Percentiles rank a stretch among this genome's conserved stretches.
Conservation (phyloP, 495 filamentous ascomycete genomes). For the Amorphotheca resinae region DNA sequence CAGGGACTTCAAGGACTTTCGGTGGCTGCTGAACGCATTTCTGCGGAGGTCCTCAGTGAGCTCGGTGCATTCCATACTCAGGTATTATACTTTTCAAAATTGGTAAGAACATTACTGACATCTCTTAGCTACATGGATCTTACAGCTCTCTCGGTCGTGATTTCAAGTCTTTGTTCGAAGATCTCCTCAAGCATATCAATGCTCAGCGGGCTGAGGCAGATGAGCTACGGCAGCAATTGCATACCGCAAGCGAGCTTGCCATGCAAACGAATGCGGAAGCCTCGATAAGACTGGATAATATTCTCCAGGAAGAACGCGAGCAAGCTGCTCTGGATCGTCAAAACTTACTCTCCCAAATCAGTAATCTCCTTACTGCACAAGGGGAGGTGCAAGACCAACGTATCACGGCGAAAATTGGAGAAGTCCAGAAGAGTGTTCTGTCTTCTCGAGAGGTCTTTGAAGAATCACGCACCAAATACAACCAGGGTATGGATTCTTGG, state of each 20-base stretch:
- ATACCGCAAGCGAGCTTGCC: constrained; percentile 49
- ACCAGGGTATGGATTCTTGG: constrained; percentile 65
- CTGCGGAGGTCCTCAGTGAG: constrained; percentile 81
- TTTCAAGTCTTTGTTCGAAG: constrained; percentile 75
- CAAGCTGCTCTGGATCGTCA: constrained; percentile 64
- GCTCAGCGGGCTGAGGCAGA: constrained; percentile 72
- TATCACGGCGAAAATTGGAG: constrained; percentile 47
- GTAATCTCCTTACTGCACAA: constrained; percentile 57
- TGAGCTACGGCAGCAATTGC: constrained; percentile 53
- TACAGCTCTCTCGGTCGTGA: constrained; percentile 84
- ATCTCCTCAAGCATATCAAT: constrained; percentile 55
- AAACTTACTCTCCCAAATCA: constrained; percentile 62
- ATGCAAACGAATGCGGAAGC: constrained; percentile 53
- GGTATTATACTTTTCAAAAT: no score
- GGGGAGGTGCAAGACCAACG: constrained; percentile 61
- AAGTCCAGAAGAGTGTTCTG: constrained; percentile 48
- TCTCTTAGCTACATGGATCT: constrained; percentile 70
- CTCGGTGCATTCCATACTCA: constrained; percentile 69
- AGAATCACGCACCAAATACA: constrained; percentile 49
- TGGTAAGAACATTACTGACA: constrained; percentile 35
- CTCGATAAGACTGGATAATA: constrained; percentile 53
- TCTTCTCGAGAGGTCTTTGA: constrained; percentile 50
- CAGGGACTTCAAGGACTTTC: constrained; percentile 78
- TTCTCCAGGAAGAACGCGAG: constrained; percentile 61
- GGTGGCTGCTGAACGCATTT: constrained; percentile 73